These are phyloP conservation scores for Drosera spatulata DNA, from an alignment of 179 eudicot genomes.

Conservation along the genomic window DNA sequence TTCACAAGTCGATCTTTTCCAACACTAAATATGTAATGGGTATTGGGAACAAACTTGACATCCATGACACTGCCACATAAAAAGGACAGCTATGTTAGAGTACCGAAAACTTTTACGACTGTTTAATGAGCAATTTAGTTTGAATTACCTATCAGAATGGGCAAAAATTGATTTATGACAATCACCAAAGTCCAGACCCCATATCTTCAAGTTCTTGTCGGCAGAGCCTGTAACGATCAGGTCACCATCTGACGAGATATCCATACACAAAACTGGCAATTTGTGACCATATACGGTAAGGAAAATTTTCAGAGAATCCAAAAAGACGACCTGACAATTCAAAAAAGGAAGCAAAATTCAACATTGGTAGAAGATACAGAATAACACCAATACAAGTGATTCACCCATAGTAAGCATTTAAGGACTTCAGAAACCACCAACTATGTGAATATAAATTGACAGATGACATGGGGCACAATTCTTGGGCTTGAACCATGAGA, in stretches of 20 bases:
- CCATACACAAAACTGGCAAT: constrained; percentile 91
- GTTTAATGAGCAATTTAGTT: not conserved
- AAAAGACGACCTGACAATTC: constrained; percentile 53
- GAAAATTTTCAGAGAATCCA: constrained; percentile 81
- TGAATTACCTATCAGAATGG: constrained; percentile 73
- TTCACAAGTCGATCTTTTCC: constrained; percentile 53
- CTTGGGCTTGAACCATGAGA: too few relatives aligned
- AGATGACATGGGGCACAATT: too few relatives aligned
- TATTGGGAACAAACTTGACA: constrained; percentile 77
- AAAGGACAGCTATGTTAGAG: constrained; percentile 6
- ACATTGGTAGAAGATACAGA: not conserved
- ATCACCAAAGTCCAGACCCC: constrained; percentile 99
- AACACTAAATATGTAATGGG: constrained; percentile 92
- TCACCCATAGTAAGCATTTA: too few relatives aligned
- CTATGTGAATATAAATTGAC: too few relatives aligned
- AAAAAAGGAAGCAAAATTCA: not conserved
- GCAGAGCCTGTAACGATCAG: constrained; percentile 89
- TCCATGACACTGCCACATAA: constrained; percentile 79
- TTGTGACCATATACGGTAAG: constrained; percentile 86
- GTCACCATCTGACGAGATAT: constrained; percentile 93
- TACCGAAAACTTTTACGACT: too few relatives aligned
- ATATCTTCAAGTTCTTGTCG: constrained; percentile 90
- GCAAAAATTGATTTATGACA: constrained; percentile 97
- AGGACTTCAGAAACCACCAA: too few relatives aligned
- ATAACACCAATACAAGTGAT: too few relatives aligned